Conservation (phyloP, 192 early-diverging fungal genomes). For the Borealophlyctis nickersoniae region DNA sequence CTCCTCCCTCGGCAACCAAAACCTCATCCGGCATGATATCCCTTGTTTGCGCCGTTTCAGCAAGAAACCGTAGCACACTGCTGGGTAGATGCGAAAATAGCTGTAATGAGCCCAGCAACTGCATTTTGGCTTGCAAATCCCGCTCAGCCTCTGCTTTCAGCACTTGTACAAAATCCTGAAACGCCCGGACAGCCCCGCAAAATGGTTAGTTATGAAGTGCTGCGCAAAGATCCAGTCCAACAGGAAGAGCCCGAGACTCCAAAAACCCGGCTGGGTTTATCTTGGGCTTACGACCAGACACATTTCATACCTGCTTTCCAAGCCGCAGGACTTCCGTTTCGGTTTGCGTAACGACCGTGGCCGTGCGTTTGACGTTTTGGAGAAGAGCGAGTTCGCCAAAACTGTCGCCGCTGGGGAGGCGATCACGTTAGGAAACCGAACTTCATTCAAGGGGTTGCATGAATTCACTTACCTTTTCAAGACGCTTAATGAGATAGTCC, state of each 20-base stretch:
- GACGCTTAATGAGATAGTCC: not conserved
- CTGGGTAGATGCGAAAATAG: not conserved
- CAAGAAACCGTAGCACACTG: not conserved
- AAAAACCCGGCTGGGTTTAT: too few relatives aligned
- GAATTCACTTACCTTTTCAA: not conserved
- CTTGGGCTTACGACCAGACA: too few relatives aligned
- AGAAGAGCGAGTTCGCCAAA: slow-evolving; percentile 9
- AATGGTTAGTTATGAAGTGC: too few relatives aligned
- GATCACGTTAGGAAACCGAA: not conserved
- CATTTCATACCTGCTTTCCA: not conserved
- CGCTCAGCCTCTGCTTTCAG: not conserved
- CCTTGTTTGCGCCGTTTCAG: not conserved
- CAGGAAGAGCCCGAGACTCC: too few relatives aligned
- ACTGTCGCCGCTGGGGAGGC: not conserved
- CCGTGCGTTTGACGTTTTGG: not conserved
- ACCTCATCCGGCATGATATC: not conserved
- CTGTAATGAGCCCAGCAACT: not conserved
- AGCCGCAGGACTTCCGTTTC: not conserved
- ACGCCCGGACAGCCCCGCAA: too few relatives aligned
- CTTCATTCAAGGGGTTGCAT: not conserved
- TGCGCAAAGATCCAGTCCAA: too few relatives aligned
- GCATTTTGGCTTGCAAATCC: slow-evolving; percentile 2
- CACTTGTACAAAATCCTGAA: not conserved
- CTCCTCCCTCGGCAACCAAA: not conserved
- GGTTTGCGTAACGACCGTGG: slow-evolving; percentile 2